Base-by-base conservation (phyloP, 2,329 filamentous ascomycete genomes). In the Colletotrichum eremochloae region DNA sequence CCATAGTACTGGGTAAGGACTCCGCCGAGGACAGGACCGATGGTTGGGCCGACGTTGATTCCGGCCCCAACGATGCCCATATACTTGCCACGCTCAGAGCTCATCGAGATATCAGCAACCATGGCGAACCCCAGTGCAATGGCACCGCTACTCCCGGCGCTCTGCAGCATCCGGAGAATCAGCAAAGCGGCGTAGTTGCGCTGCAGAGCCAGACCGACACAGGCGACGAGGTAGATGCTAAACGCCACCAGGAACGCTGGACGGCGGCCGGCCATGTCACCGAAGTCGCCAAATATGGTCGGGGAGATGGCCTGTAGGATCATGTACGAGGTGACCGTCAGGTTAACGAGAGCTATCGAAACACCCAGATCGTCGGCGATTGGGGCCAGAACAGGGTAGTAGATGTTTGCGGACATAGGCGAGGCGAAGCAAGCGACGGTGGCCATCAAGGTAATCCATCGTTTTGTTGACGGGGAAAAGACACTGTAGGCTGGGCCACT, bases 61-160 rank as follows among this genome's bases (percentile, higher is more conserved):
- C 88, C 90, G 5, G 85, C 85, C 42, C 86, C 87, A n/a, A 91
- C 88, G 72, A 91, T 87, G 63, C 89, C 92, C 83, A 95, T 91
- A 77, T 93, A 95, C 68, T 87, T 88, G 3, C 93, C 94, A 75
- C 94, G 85, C 79, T 96, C 92, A 0, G 88, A 86, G 57, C 88
- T 90, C 0, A 91, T 90, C 0, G 91, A 87, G 6, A 95, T 86
- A 76, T 96, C 94, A 0, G 92, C 91, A 18, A 95, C 88, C 1
- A 94, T 89, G 2, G 90, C 93, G 73, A 88, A 92, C 0, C 89
- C 90, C 1, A 96, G 84, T 0, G 93, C 91, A n/a, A 94, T 84
- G 0, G 92, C 92, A 0, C 90, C 90, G 75, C 89, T 91, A 78
- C 89, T 92, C 0, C 92, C 91, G 0, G 85, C 84, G 42, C 89